A percentile compares a stretch with the other conserved stretches of the same genome.
phyloP scores from a whole-genome alignment of 23 red algal species.

The Gracilariopsis chorda region DNA sequence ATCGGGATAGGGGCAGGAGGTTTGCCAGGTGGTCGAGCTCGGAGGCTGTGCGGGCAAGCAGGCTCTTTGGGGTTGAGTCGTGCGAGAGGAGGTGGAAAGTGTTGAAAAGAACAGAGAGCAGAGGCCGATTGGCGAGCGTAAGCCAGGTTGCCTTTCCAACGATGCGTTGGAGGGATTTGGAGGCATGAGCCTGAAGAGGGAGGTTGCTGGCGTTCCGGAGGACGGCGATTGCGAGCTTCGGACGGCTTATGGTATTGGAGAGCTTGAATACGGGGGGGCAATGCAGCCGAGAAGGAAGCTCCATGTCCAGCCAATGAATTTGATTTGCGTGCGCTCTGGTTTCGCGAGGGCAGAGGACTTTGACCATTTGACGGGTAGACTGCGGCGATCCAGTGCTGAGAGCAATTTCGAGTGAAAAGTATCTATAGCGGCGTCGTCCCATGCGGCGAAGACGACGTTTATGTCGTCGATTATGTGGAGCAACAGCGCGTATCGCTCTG shows the following conservation, averaged over 20 bases:
- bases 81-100: neutral
- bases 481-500: neutral
- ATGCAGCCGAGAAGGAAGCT: too few species aligned
- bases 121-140: neutral
- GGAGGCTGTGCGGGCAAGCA: neutral
- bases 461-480: conserved; percentile 23
- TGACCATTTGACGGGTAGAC: neutral
- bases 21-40: neutral
- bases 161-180: neutral
- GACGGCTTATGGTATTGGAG: neutral
- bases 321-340: neutral
- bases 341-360: neutral
- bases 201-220: neutral
- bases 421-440: neutral
- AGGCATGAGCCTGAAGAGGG: neutral
- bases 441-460: neutral
- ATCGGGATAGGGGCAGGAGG: neutral
- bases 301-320: conserved; percentile 12
- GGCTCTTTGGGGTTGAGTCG: neutral
- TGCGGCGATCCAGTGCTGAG: neutral
- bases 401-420: neutral
- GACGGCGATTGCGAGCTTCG: neutral
- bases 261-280: neutral
- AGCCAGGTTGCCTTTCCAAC: neutral
- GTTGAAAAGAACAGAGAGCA: neutral